Evolutionary conservation across 2,329 filamentous ascomycete genomes (phyloP), one percentile per base, ranked within the genome.

Genomic region (Nigrograna mackinnonii): DNA sequence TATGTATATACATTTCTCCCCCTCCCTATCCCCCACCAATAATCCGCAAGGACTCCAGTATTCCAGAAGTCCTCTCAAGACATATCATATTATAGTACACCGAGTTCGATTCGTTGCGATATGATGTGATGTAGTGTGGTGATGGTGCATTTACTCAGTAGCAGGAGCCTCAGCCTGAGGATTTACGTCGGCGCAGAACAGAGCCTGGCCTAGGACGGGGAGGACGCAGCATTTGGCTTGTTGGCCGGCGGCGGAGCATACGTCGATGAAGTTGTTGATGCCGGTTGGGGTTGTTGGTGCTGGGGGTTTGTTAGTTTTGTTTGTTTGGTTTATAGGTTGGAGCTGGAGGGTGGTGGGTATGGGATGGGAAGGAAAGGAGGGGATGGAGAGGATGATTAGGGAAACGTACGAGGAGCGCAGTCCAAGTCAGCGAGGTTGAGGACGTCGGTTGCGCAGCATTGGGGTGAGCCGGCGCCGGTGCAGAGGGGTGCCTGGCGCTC

Each of bases 361-460:
- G 24, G 12, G 12, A 22, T 11, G 34, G 34, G 9, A 22, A 36
- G 34, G 3, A 32, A 20, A 36, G 17, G 16, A 60, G n/a, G 53
- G 1, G 41, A 21, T 6, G 60, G 6, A 35, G 36, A 26, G 36
- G n/a, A 39, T 34, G n/a, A 21, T 3, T 16, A 37, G 43, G 40
- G 16, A 18, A 13, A 70, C 78, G 54, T 69, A 82, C 80, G 79
- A 44, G 68, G 60, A 14, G 56, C 66, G 62, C 83, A 86, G 70
- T 85, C 70, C 18, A 84, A 69, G 60, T 80, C 69, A 3, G 76
- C 79, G 44, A 84, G 48, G 45, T 79, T 76, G 28, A 85, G 75
- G 22, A 85, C 74, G 50, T 85, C 79, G 18, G 80, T 82, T 12
- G 81, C 78, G 60, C 83, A 86, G 73, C 83, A 86, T 50, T 79